Evolutionary conservation across 495 filamentous ascomycete genomes (phyloP).

Genomic region (Aspergillus homomorphus): DNA sequence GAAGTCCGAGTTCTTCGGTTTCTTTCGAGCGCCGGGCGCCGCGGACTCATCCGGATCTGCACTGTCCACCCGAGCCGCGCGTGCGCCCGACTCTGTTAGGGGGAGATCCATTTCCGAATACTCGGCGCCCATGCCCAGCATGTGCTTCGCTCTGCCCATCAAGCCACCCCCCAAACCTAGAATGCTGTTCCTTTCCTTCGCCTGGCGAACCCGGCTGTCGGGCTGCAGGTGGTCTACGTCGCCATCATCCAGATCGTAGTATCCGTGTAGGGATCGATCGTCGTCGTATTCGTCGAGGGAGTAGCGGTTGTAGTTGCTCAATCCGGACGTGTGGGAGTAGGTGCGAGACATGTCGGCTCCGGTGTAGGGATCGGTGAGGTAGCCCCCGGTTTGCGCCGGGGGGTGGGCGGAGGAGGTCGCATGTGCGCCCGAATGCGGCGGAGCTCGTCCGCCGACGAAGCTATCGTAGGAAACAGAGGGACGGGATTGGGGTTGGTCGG

Average conservation of each 20-base stretch:
- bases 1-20: conserved; percentile 68
- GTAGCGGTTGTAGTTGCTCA: conserved; percentile 87
- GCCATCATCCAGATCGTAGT: conserved; percentile 52
- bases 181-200: conserved; percentile 80
- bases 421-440: conserved; percentile 42
- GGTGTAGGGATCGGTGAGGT: conserved; percentile 48
- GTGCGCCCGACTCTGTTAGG: conserved; percentile 72
- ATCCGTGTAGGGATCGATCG: conserved; percentile 61
- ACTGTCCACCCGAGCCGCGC: conserved; percentile 40
- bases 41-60: conserved; percentile 29
- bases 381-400: conserved; percentile 29
- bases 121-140: conserved; percentile 85
- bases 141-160: conserved; percentile 80
- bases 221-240: conserved; percentile 55
- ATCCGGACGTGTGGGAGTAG: conserved; percentile 81
- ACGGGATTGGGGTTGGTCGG: conserved; percentile 60
- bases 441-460: conserved; percentile 71
- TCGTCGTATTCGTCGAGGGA: conserved; percentile 82
- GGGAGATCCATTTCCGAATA: conserved; percentile 99
- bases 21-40: conserved; percentile 47
- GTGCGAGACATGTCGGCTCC: conserved; percentile 40
- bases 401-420: conserved; percentile 25
- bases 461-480: conserved; percentile 92
- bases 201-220: conserved; percentile 50
- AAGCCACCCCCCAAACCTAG: conserved; percentile 82